These are phyloP conservation scores for Ophiostoma novo-ulmi DNA, from an alignment of 2,329 filamentous ascomycete species.

Conservation along the genomic window DNA sequence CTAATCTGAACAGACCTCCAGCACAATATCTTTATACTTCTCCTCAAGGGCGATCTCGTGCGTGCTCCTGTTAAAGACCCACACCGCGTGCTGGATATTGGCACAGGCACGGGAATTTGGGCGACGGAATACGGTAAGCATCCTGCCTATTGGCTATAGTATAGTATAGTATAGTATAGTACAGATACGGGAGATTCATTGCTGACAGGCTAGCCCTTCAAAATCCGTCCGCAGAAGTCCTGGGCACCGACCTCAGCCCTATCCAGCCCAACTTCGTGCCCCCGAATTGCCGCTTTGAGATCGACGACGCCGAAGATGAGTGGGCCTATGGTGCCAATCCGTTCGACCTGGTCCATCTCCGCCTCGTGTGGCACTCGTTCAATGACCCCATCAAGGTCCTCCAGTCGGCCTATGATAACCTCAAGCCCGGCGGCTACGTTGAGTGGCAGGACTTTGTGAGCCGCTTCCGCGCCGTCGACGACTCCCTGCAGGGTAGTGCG, in stretches of 20 bases:
- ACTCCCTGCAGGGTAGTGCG: constrained; percentile 33
- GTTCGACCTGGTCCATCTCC: constrained; percentile 58
- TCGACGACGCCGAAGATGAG: constrained; percentile 55
- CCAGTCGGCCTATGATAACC: constrained; percentile 33
- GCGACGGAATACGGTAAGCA: constrained; percentile 26
- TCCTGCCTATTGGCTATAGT: too few relatives aligned
- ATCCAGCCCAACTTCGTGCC: constrained; percentile 51
- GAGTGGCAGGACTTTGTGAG: constrained; percentile 37
- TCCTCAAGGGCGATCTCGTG: constrained; percentile 26
- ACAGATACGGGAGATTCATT: too few relatives aligned
- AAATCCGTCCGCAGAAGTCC: constrained; percentile 39
- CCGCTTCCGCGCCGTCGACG: constrained; percentile 33
- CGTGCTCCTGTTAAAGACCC: constrained; percentile 28
- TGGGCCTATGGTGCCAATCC: constrained; percentile 43
- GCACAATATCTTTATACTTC: constrained; percentile 26
- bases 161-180: too few relatives aligned
- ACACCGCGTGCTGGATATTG: constrained; percentile 28
- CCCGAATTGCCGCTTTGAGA: constrained; percentile 58
- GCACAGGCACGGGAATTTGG: constrained; percentile 25
- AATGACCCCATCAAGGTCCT: constrained; percentile 26
- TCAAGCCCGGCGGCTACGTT: constrained; percentile 35
- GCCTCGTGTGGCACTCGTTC: constrained; percentile 32
- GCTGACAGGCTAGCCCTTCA: constrained; percentile 34
- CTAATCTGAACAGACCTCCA: constrained; percentile 27
- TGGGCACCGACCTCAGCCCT: constrained; percentile 48